Conservation (phyloP, 2,329 filamentous ascomycete species). For the Cytospora mali region DNA sequence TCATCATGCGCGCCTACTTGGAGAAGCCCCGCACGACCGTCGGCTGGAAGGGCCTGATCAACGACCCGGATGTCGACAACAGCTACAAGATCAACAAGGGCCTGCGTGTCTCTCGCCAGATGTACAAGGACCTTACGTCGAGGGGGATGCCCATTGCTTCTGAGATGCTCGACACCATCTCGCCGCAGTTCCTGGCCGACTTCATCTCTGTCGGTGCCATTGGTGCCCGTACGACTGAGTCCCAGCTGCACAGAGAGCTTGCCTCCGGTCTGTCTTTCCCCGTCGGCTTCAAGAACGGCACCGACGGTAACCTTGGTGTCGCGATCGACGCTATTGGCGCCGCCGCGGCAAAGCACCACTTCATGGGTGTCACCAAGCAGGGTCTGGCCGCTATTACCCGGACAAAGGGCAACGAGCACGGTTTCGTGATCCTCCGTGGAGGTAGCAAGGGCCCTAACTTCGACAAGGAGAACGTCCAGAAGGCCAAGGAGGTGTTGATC, state of each 20-base stretch:
- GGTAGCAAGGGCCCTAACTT: slow-evolving; percentile 93
- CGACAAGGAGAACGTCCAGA: slow-evolving; percentile 80
- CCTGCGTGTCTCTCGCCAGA: slow-evolving; percentile 83
- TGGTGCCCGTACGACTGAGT: slow-evolving; percentile 94
- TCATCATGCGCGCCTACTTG: slow-evolving; percentile 98
- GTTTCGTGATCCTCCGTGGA: slow-evolving; percentile 93
- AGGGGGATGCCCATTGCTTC: slow-evolving; percentile 92
- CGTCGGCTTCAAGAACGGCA: slow-evolving; percentile 99
- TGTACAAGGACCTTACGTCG: slow-evolving; percentile 88
- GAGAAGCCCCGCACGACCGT: slow-evolving; percentile 98
- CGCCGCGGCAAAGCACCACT: slow-evolving; percentile 85
- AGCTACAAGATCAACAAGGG: slow-evolving; percentile 99
- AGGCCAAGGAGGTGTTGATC: slow-evolving; percentile 73
- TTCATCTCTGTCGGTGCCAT: slow-evolving; percentile 95
- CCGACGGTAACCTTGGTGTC: slow-evolving; percentile 86
- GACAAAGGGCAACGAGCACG: slow-evolving; percentile 93
- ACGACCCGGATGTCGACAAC: slow-evolving; percentile 96
- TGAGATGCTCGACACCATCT: slow-evolving; percentile 99
- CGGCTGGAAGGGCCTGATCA: slow-evolving; percentile 99
- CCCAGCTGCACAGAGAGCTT: slow-evolving; percentile 92
- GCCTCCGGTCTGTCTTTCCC: slow-evolving; percentile 95
- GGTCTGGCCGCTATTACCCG: slow-evolving; percentile 92
- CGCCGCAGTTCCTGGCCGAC: slow-evolving; percentile 95
- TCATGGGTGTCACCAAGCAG: slow-evolving; percentile 98
- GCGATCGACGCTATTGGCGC: slow-evolving; percentile 95